Conservation (phyloP, 1,284 basidiomycete genomes). For the Naganishia cerealis region DNA sequence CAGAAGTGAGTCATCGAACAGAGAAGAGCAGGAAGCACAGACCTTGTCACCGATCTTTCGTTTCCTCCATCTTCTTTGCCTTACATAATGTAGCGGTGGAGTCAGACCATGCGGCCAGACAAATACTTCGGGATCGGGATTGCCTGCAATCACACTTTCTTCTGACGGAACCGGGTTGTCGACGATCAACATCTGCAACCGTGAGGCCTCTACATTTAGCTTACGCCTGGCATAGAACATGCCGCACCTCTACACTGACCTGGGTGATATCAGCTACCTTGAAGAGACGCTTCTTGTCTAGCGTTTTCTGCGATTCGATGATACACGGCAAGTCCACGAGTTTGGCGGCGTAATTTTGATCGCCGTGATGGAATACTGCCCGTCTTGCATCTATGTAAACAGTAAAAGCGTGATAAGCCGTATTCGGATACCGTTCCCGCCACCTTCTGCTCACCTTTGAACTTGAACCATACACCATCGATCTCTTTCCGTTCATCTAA, state of each 20-base stretch:
- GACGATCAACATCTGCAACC: conserved; percentile 76
- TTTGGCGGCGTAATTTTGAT: conserved; percentile 80
- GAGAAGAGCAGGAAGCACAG: background rate
- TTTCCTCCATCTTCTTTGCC: conserved; percentile 91
- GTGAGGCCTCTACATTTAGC: conserved; percentile 3
- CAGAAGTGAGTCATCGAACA: conserved; percentile 32
- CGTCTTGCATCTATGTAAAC: conserved; percentile 75
- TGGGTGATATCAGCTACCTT: conserved; percentile 98
- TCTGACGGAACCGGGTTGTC: conserved; percentile 74
- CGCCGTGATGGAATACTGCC: conserved; percentile 84
- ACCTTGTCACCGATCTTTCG: conserved; percentile 73
- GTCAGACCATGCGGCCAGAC: conserved; percentile 97
- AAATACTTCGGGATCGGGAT: conserved; percentile 90
- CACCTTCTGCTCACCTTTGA: conserved; percentile 68
- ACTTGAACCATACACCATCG: conserved; percentile 94
- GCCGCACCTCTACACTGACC: conserved; percentile 55
- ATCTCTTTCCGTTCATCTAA: conserved; percentile 69
- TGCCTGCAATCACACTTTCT: conserved; percentile 58
- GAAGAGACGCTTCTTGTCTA: conserved; percentile 95
- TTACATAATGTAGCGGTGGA: conserved; percentile 84
- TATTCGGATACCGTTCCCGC: background rate
- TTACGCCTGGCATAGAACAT: conserved; percentile 33
- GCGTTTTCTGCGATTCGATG: conserved; percentile 92
- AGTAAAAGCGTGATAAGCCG: background rate
- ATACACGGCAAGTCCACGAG: conserved; percentile 94